Evolutionary conservation across 495 filamentous ascomycete species (phyloP).

Genomic region (Talaromyces trachyspermus): DNA sequence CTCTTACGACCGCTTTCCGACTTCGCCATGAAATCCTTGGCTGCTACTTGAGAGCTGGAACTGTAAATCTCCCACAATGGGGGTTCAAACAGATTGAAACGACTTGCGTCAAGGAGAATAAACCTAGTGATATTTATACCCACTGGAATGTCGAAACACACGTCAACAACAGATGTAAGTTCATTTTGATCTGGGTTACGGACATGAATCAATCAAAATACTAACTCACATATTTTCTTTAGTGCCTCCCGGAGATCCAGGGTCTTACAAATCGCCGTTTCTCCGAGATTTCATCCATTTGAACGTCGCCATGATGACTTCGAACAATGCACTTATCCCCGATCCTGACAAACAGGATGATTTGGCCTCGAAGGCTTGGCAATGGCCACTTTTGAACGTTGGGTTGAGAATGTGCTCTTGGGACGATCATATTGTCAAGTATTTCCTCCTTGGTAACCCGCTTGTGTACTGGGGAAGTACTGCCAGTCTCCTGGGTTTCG

Average conservation of each 20-base stretch:
- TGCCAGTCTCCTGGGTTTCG: slow-evolving; percentile 64
- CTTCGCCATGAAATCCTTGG: slow-evolving; percentile 75
- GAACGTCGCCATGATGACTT: slow-evolving; percentile 99
- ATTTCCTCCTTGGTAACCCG: slow-evolving; percentile 96
- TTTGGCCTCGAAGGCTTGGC: slow-evolving; percentile 93
- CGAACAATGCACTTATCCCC: slow-evolving; percentile 95
- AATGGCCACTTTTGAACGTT: slow-evolving; percentile 94
- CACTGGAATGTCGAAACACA: slow-evolving; percentile 99
- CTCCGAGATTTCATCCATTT: slow-evolving; percentile 93
- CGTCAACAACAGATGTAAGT: slow-evolving; percentile 87
- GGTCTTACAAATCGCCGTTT: slow-evolving; percentile 94
- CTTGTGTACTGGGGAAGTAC: slow-evolving; percentile 94
- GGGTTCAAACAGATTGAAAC: slow-evolving; percentile 99
- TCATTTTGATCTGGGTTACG: background rate
- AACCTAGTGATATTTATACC: slow-evolving; percentile 84
- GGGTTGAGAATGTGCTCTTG: slow-evolving; percentile 97
- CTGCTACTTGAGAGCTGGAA: slow-evolving; percentile 92
- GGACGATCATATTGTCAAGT: slow-evolving; percentile 93
- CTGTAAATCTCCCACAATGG: slow-evolving; percentile 96
- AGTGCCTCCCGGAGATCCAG: slow-evolving; percentile 89
- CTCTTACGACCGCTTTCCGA: slow-evolving; percentile 88
- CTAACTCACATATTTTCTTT: slow-evolving; percentile 1
- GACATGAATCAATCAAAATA: background rate
- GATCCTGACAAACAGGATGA: slow-evolving; percentile 99
- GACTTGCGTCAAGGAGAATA: slow-evolving; percentile 90